A percentile compares a stretch with the other conserved stretches of the same genome.
Conservation (phyloP, 495 filamentous ascomycete species). For the Oleoguttula mirabilis region DNA sequence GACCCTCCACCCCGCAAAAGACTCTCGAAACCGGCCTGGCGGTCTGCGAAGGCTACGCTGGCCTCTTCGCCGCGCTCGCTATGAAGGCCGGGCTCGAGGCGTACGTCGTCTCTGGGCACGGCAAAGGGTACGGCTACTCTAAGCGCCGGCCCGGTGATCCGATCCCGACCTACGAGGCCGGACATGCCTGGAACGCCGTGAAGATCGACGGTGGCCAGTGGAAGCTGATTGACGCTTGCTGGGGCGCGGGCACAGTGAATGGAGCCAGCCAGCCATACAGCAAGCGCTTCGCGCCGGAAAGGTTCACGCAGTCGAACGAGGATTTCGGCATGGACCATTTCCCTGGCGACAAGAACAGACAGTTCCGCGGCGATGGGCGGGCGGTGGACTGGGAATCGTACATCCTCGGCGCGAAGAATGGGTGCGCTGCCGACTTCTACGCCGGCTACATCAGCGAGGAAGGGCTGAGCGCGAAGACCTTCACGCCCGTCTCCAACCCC, state of each 20-base stretch:
- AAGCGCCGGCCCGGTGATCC: conserved; percentile 42
- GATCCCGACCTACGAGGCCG: conserved; percentile 45
- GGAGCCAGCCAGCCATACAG: conserved; percentile 45
- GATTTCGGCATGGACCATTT: conserved; percentile 72
- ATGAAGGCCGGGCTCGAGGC: conserved; percentile 59
- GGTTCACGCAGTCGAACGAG: conserved; percentile 73
- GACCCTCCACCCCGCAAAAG: conserved; percentile 51
- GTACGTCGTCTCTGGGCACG: conserved; percentile 62
- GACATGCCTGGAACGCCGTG: conserved; percentile 90
- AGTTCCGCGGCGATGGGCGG: conserved; percentile 53
- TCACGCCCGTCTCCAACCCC: conserved; percentile 45
- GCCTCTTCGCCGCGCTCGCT: conserved; percentile 66
- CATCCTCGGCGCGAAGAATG: conserved; percentile 39
- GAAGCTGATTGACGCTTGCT: conserved; percentile 87
- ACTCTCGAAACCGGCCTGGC: conserved; percentile 63
- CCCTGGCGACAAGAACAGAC: conserved; percentile 51
- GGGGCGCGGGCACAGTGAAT: conserved; percentile 65
- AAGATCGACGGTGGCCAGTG: conserved; percentile 72
- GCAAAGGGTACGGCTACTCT: conserved; percentile 69
- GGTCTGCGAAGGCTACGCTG: conserved; percentile 86
- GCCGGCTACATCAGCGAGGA: conserved; percentile 42
- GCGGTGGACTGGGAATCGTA: conserved; percentile 68
- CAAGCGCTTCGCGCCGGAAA: conserved; percentile 51
- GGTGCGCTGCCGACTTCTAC: conserved; percentile 39
- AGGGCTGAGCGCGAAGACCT: conserved; percentile 48